phyloP scores from a whole-genome alignment of 495 filamentous ascomycete genomes.

The Neurospora sp. region DNA sequence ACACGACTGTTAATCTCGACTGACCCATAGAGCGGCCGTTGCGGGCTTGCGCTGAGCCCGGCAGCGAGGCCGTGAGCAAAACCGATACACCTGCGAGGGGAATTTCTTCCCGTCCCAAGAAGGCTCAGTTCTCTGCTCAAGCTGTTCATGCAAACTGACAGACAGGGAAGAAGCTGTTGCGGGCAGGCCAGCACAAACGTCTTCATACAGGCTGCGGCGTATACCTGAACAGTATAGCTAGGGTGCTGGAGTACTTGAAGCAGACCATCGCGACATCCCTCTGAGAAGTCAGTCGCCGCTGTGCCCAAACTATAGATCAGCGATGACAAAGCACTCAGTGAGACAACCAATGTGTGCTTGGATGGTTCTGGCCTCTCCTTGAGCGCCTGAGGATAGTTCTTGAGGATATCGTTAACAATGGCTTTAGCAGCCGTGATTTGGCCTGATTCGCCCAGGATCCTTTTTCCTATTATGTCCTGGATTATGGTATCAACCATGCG shows the following conservation, averaged over 20 bases:
- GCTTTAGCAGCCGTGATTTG: slow-evolving; percentile 71
- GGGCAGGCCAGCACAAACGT: slow-evolving; percentile 83
- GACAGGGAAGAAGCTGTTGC: slow-evolving; percentile 79
- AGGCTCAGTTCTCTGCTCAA: slow-evolving; percentile 75
- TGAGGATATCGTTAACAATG: slow-evolving; percentile 79
- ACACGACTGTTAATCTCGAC: slow-evolving; percentile 91
- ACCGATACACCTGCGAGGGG: slow-evolving; percentile 75
- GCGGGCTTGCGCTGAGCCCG: slow-evolving; percentile 76
- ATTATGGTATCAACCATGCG: slow-evolving; percentile 77
- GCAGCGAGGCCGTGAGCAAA: slow-evolving; percentile 91
- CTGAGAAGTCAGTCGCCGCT: slow-evolving; percentile 63
- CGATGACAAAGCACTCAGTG: slow-evolving; percentile 70
- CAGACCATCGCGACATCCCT: slow-evolving; percentile 74
- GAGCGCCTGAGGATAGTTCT: slow-evolving; percentile 87
- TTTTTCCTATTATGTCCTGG: slow-evolving; percentile 71
- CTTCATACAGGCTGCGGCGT: slow-evolving; percentile 75
- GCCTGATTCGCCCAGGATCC: slow-evolving; percentile 79
- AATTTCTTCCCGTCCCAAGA: slow-evolving; percentile 64
- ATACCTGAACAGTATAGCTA: slow-evolving; percentile 90
- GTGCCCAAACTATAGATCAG: slow-evolving; percentile 74
- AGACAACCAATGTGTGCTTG: slow-evolving; percentile 73
- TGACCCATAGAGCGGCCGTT: slow-evolving; percentile 87
- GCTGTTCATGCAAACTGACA: slow-evolving; percentile 95
- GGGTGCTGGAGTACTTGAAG: slow-evolving; percentile 89
- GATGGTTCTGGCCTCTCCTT: slow-evolving; percentile 85